These are phyloP conservation scores for Cadophora sp. DNA, from an alignment of 2,329 filamentous ascomycete genomes.

Conservation along the genomic window DNA sequence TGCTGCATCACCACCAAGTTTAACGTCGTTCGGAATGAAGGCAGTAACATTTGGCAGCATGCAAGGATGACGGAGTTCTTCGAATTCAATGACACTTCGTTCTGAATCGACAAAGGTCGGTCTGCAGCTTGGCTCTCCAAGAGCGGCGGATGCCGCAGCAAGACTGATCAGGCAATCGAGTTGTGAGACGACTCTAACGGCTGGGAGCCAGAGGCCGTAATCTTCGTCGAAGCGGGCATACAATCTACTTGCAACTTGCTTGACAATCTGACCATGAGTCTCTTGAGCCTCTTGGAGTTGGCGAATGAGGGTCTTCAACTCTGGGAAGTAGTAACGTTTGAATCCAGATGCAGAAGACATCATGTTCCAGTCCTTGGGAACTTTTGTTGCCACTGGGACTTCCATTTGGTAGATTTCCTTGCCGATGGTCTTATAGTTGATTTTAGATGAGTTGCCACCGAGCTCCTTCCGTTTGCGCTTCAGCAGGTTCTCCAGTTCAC, in stretches of 20 bases:
- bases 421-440: conserved; percentile 84
- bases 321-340: conserved; percentile 92
- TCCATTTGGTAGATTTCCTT: conserved; percentile 98
- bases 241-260: conserved; percentile 83
- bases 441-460: conserved; percentile 65
- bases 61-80: conserved; percentile 92
- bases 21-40: conserved; percentile 96
- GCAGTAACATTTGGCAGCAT: conserved; percentile 88
- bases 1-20: conserved; percentile 78
- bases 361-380: conserved; percentile 90
- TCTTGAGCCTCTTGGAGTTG: conserved; percentile 94
- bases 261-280: conserved; percentile 87
- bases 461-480: conserved; percentile 75
- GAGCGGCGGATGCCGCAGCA: conserved; percentile 82
- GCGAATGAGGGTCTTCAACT: conserved; percentile 82
- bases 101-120: conserved; percentile 87
- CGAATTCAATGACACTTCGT: conserved; percentile 87
- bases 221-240: conserved; percentile 88
- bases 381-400: conserved; percentile 80
- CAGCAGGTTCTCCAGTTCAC: conserved; percentile 73
- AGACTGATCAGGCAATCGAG: conserved; percentile 95
- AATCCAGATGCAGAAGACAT: conserved; percentile 93
- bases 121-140: conserved; percentile 88
- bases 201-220: conserved; percentile 83
- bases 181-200: conserved; percentile 89